Percentiles rank a stretch among this genome's conserved stretches.
phyloP scores from a whole-genome alignment of 2,329 filamentous ascomycete species.

The Thermothelomyces thermophilus region DNA sequence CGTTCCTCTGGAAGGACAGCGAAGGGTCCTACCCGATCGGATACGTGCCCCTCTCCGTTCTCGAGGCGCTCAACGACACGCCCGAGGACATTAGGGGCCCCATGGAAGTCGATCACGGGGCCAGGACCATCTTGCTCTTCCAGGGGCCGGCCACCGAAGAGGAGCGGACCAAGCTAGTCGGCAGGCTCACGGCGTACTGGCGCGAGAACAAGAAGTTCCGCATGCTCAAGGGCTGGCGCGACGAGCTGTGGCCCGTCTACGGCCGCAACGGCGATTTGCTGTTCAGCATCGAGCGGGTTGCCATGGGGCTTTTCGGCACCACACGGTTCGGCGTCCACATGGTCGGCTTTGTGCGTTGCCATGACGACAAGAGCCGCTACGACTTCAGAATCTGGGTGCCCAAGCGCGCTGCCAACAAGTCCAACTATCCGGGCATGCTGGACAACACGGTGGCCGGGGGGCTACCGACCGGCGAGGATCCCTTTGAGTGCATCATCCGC shows the following conservation, averaged over 20 bases:
- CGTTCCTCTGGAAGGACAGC: conserved; percentile 56
- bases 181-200: conserved; percentile 58
- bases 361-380: conserved; percentile 34
- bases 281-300: conserved; percentile 71
- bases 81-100: conserved; percentile 48
- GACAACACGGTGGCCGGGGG: conserved; percentile 90
- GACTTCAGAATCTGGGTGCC: conserved; percentile 81
- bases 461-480: conserved; percentile 71
- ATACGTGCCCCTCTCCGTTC: conserved; percentile 47
- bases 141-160: conserved; percentile 47
- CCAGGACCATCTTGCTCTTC: conserved; percentile 59
- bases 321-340: conserved; percentile 77
- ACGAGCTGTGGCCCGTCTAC: conserved; percentile 76
- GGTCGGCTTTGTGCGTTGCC: conserved; percentile 58
- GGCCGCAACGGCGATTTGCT: conserved; percentile 55
- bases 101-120: conserved; percentile 53
- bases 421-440: conserved; percentile 84
- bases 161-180: conserved; percentile 53
- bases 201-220: conserved; percentile 64
- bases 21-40: conserved; percentile 60
- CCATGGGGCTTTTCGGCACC: conserved; percentile 66
- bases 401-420: conserved; percentile 66
- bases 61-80: conserved; percentile 42
- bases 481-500: conserved; percentile 74
- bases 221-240: conserved; percentile 70